Percentiles rank a stretch among this genome's conserved stretches.
phyloP scores from a whole-genome alignment of 768 basidiomycete genomes.

The Tremella fuciformis region DNA sequence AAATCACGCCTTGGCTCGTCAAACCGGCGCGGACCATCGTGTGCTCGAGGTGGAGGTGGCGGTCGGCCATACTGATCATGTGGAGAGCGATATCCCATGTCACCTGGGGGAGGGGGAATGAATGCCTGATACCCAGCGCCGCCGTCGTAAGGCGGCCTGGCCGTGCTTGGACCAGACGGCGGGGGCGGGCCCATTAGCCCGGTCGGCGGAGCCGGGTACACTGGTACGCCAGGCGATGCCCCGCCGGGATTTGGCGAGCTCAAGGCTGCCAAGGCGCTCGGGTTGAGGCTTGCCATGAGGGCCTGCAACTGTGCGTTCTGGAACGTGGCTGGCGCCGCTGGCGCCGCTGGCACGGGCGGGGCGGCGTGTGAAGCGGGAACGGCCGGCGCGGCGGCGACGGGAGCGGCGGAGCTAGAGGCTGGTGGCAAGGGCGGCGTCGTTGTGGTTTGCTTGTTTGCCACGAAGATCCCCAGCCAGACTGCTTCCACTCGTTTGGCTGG shows the following conservation, averaged over 20 bases:
- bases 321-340: slow-evolving; percentile 7
- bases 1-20: background rate
- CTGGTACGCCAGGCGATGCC: background rate
- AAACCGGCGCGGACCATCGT: background rate
- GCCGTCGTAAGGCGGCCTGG: no score
- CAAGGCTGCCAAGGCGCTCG: slow-evolving; percentile 10
- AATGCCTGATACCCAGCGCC: no score
- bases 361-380: background rate
- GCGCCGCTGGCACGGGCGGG: slow-evolving; percentile 5
- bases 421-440: slow-evolving; percentile 8
- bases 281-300: slow-evolving; percentile 36
- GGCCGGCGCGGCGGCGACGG: background rate
- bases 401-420: background rate
- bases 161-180: background rate
- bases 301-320: slow-evolving; percentile 35
- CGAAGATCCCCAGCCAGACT: slow-evolving; percentile 40
- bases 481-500: slow-evolving; percentile 23
- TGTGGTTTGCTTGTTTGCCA: slow-evolving; percentile 18
- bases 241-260: background rate
- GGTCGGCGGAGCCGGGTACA: background rate
- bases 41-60: background rate
- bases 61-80: slow-evolving; percentile 4
- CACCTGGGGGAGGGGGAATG: background rate
- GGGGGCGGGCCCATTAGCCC: background rate
- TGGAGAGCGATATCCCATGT: slow-evolving; percentile 2